Base-by-base conservation (phyloP, 768 basidiomycete genomes). In the Amanita pallidorosea region DNA sequence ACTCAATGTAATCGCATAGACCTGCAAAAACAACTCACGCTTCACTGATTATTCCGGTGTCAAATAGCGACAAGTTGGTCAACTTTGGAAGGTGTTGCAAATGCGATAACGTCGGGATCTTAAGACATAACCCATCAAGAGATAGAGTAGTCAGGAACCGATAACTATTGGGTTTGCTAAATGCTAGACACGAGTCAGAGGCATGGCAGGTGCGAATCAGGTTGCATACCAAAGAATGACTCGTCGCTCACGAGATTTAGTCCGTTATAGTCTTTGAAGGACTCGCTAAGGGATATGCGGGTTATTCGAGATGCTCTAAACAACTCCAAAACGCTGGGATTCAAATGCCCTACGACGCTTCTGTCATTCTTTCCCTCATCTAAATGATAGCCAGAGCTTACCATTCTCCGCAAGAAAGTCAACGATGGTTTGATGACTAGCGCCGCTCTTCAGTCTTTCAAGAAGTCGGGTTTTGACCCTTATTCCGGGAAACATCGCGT, bases 1-100 rank as follows among this genome's bases (percentile, higher is more conserved):
- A 4, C 38, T 58, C 41, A 58, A 53, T 12, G 4, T 18, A 38
- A 51, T 36, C 4, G n/a, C 44, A n/a, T 34, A 46, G 15, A 7
- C 8, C 17, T 33, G 37, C 13, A 43, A 9, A 46, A 34, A 20
- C 29, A 17, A 58, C 75, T 44, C 52, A 82, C 83, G 73, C 77
- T 71, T 83, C 81, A 56, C 83, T 47, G n/a, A 34, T 29, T 33
- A 53, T 44, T 6, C 45, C 52, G 17, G 25, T 47, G 18, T 53
- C 46, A 27, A 74, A 70, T 18, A 83, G 63, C 35, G 67, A 59
- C 29, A 84, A 65, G 11, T 60, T 65, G 4, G 69, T 60, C 9
- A 83, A 70, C 42, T 65, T 69, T 3, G 75, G 79, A 13, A 83
- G 70, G 53, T 73, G 74, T 49, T 77, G 75, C 18, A 83, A 70